Evolutionary conservation across 768 basidiomycete species (phyloP), one percentile per base, ranked within the genome.

Genomic region (Amyloporia xantha): DNA sequence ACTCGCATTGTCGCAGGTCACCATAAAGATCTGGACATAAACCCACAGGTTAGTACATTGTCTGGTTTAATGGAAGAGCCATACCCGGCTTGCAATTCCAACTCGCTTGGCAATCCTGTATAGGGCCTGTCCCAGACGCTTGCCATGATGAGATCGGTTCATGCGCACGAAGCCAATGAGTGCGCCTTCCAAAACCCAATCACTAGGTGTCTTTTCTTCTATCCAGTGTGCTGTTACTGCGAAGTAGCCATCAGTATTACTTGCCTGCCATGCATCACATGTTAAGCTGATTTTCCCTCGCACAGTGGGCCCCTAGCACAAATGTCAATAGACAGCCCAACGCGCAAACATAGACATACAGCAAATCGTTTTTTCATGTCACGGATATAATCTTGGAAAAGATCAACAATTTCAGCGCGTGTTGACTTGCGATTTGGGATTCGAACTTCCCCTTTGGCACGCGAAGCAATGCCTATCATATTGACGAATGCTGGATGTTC

Each of bases 221-320:
- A 71, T 66, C 69, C 71, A 73, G 44, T 70, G 67, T 1, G 61
- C 67, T 0, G 66, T 73, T 3, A 69, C 65, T 0, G 63, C 70
- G 52, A 69, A 68, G 54, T 73, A 74, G 1, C 57, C 62, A 55
- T 73, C 69, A 1, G 52, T 49, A 50, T 68, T 71, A 5, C 28
- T 43, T 1, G 71, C 71, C 42, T 69, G 69, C 72, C 71, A 73
- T 12, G 61, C 68, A 56, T 74, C 66, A 53, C 68, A 68, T 5
- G 69, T 74, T 5, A 67, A 20, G 37, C 54, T 64, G 30, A 69
- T 59, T 5, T 46, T n/a, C 4, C 67, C 68, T 4, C 28, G 48
- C 7, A 48, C 47, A 5, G 15, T 17, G 1, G 36, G 10, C 15
- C 50, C 33, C 50, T 51, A 24, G n/a, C 2, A 23, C 15, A 24